Percentiles rank a stretch among this genome's conserved stretches.
These are phyloP conservation scores for Microdochium trichocladiopsis DNA, from an alignment of 2,329 filamentous ascomycete species.

Conservation along the genomic window DNA sequence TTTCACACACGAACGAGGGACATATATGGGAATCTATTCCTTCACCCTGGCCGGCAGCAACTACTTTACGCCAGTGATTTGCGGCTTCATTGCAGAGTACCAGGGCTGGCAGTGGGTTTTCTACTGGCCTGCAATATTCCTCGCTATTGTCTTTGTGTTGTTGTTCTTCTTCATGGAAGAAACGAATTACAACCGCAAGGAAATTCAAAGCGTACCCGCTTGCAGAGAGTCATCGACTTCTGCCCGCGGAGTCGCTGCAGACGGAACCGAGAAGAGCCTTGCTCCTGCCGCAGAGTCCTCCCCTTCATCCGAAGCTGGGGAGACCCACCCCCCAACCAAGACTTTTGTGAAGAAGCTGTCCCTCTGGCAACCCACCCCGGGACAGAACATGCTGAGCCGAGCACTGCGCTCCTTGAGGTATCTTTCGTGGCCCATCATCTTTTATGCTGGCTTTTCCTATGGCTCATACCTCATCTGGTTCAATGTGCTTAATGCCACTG, in stretches of 20 bases:
- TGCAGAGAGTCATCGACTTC: background rate
- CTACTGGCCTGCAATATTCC: slow-evolving; percentile 33
- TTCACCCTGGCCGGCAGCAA: slow-evolving; percentile 30
- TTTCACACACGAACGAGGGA: slow-evolving; percentile 32
- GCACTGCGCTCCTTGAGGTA: slow-evolving; percentile 27
- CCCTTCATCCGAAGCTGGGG: background rate
- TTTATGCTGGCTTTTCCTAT: slow-evolving; percentile 33
- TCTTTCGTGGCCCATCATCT: slow-evolving; percentile 32
- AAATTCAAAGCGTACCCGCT: background rate
- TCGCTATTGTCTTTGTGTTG: slow-evolving; percentile 24
- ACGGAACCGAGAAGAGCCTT: background rate
- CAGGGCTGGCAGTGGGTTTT: slow-evolving; percentile 34
- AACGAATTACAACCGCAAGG: slow-evolving; percentile 35
- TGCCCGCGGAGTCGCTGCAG: background rate
- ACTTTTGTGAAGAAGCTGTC: slow-evolving; percentile 34
- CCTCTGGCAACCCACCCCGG: slow-evolving; percentile 29
- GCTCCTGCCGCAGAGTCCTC: background rate
- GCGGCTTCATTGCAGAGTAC: slow-evolving; percentile 34
- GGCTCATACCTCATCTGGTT: slow-evolving; percentile 34
- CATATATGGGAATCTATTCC: slow-evolving; percentile 34
- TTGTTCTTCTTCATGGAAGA: slow-evolving; percentile 54
- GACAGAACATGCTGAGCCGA: slow-evolving; percentile 28
- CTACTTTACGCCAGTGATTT: slow-evolving; percentile 36
- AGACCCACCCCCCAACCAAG: slow-evolving; percentile 15
- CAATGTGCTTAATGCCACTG: slow-evolving; percentile 35